Conservation (phyloP, 805 yeast genomes). For the Schwanniomyces sp. region DNA sequence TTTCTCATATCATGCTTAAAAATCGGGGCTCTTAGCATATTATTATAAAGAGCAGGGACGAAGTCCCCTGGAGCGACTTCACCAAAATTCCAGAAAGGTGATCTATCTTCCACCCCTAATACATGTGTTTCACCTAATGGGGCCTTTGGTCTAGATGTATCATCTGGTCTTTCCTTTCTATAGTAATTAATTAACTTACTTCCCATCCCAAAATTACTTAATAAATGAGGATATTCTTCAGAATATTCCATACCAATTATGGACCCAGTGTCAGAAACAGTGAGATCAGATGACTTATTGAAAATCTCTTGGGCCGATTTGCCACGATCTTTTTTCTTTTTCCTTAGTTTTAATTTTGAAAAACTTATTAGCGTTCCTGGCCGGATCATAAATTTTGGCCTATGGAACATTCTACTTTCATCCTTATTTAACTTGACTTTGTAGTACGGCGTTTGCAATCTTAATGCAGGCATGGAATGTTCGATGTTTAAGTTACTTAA, state of each 20-base stretch:
- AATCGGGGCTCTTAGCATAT: conserved; percentile 89
- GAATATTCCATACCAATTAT: conserved; percentile 83
- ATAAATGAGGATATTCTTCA: conserved; percentile 80
- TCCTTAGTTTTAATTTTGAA: conserved; percentile 71
- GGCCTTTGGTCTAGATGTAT: conserved; percentile 81
- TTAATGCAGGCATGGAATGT: conserved; percentile 83
- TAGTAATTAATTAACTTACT: conserved; percentile 90
- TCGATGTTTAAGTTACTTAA: conserved; percentile 89
- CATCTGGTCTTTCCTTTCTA: conserved; percentile 79
- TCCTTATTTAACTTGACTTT: conserved; percentile 69
- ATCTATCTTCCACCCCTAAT: conserved; percentile 91
- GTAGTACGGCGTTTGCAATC: conserved; percentile 88
- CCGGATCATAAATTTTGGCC: conserved; percentile 71
- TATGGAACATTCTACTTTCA: conserved; percentile 75
- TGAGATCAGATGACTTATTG: conserved; percentile 67
- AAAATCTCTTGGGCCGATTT: conserved; percentile 76
- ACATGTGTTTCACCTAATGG: conserved; percentile 94
- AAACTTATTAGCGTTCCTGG: conserved; percentile 79
- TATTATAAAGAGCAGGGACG: conserved; percentile 91
- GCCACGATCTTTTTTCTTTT: conserved; percentile 87
- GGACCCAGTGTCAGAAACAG: conserved; percentile 80
- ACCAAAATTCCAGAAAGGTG: conserved; percentile 98
- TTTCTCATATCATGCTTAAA: conserved; percentile 76
- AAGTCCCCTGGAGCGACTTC: conserved; percentile 92
- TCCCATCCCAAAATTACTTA: conserved; percentile 94